Evolutionary conservation across 345 rosid genomes (phyloP).

Genomic region (Syzygium aromaticum): DNA sequence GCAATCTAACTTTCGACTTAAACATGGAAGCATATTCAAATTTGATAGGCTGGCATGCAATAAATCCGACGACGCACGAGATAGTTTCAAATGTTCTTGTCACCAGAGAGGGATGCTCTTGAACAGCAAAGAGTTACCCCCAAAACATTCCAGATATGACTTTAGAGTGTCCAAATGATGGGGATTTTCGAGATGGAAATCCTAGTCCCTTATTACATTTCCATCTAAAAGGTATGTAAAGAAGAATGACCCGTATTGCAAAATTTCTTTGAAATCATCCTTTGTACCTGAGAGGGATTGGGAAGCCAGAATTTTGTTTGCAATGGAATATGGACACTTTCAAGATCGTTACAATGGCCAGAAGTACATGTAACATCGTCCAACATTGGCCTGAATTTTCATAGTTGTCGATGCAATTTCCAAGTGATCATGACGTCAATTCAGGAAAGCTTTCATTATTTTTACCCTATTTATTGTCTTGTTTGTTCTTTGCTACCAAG

Average conservation of each 20-base stretch:
- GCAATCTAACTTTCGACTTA: background rate
- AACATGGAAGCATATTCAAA: background rate
- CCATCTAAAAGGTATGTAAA: background rate
- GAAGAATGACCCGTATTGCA: background rate
- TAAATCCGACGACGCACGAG: background rate
- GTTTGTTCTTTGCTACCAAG: background rate
- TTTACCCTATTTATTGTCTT: background rate
- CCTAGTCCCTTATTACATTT: background rate
- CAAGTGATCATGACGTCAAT: background rate
- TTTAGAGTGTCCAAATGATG: background rate
- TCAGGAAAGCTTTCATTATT: background rate
- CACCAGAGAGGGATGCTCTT: background rate
- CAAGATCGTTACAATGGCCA: background rate
- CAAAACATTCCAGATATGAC: background rate
- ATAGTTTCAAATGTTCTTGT: background rate
- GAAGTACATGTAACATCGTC: background rate
- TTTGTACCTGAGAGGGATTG: background rate
- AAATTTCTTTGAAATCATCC: rapidly evolving
- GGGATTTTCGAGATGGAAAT: background rate
- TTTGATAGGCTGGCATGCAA: background rate
- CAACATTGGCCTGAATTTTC: background rate
- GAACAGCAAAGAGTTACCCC: background rate
- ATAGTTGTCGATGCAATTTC: background rate
- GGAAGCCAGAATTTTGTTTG: background rate
- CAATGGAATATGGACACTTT: background rate